phyloP scores from a whole-genome alignment of 306 rosid species.

The Oemleria cerasiformis region DNA sequence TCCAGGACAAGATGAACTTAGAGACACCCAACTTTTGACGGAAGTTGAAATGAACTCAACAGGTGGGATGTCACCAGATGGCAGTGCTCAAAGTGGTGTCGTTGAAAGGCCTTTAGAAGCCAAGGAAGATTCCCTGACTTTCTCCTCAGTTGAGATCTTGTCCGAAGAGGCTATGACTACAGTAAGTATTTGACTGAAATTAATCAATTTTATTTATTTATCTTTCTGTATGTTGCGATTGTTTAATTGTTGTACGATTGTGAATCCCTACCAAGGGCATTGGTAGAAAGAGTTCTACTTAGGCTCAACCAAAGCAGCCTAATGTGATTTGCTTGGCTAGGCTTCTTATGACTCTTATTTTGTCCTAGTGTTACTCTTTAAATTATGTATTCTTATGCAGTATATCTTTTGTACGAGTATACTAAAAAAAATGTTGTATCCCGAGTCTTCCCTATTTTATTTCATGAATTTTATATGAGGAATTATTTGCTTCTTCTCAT shows the following conservation, averaged over 20 bases:
- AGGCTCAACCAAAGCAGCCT: too few relatives aligned
- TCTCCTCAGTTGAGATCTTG: constrained; percentile 19
- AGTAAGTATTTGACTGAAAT: constrained; percentile 32
- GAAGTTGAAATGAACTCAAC: constrained; percentile 19
- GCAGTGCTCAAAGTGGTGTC: background rate
- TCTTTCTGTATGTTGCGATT: background rate
- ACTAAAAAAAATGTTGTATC: background rate
- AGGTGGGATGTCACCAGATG: constrained; percentile 21
- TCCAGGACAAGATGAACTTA: constrained; percentile 7
- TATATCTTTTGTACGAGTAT: background rate
- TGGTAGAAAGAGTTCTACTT: background rate
- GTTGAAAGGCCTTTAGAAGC: constrained; percentile 31
- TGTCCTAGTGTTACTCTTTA: background rate
- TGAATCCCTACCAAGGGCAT: too few relatives aligned
- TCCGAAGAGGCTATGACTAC: constrained; percentile 33
- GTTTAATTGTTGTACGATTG: constrained; percentile 3
- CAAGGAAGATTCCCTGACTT: constrained; percentile 15
- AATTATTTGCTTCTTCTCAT: background rate
- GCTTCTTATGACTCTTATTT: background rate
- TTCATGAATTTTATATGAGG: background rate
- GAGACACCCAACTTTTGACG: constrained; percentile 11
- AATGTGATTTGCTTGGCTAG: background rate
- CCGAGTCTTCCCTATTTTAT: background rate
- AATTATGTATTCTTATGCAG: background rate
- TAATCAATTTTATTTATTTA: background rate